Conservation (phyloP, 768 basidiomycete genomes). For the Boletus eberwhitei region DNA sequence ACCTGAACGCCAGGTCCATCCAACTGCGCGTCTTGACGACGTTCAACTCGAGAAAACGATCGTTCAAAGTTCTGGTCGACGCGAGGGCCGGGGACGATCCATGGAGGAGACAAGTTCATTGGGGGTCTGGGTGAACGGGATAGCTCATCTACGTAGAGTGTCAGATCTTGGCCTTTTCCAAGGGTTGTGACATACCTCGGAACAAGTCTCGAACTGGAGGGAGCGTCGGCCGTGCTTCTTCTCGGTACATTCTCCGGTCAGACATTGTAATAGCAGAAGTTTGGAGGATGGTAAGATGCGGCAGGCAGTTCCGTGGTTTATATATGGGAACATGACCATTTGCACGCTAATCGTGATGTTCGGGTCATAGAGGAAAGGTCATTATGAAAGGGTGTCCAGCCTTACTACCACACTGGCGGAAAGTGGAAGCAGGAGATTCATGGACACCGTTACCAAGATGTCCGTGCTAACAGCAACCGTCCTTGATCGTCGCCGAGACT, state of each 20-base stretch:
- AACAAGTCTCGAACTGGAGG: slow-evolving; percentile 72
- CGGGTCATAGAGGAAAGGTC: slow-evolving; percentile 11
- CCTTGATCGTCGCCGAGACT: slow-evolving; percentile 32
- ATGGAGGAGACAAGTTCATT: slow-evolving; percentile 40
- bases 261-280: slow-evolving; percentile 25
- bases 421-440: slow-evolving; percentile 18
- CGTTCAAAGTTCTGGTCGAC: slow-evolving; percentile 22
- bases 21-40: slow-evolving; percentile 23
- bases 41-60: slow-evolving; percentile 23
- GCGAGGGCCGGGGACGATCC: slow-evolving; percentile 44
- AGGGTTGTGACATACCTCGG: slow-evolving; percentile 41
- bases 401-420: slow-evolving; percentile 23
- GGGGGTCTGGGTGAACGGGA: slow-evolving; percentile 38
- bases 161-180: neutral
- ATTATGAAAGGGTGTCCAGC: slow-evolving; percentile 29
- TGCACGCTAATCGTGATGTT: slow-evolving; percentile 29
- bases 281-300: slow-evolving; percentile 7
- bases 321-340: slow-evolving; percentile 22
- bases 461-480: slow-evolving; percentile 27
- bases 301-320: slow-evolving; percentile 13
- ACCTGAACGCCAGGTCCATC: slow-evolving; percentile 34
- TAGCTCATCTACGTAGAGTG: slow-evolving; percentile 41
- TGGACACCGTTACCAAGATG: slow-evolving; percentile 29
- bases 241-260: slow-evolving; percentile 25
- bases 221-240: slow-evolving; percentile 51